A percentile compares a stretch with the other conserved stretches of the same genome.
These are phyloP conservation scores for Yamadazyma pseudoaaseri DNA, from an alignment of 1,139 yeast species.

Conservation along the genomic window DNA sequence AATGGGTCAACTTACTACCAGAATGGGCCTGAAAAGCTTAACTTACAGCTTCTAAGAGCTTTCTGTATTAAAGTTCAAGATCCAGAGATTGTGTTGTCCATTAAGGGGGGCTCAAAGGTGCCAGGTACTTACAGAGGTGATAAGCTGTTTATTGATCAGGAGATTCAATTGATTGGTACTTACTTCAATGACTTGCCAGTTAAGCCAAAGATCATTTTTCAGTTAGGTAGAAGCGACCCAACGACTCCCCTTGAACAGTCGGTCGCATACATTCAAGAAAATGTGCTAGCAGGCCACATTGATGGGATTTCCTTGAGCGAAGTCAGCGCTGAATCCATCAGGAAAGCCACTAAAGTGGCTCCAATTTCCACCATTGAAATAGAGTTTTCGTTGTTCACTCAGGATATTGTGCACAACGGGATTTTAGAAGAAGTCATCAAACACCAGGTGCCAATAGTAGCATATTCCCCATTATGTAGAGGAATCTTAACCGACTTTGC, in stretches of 20 bases:
- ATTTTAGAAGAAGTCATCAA: conserved; percentile 51
- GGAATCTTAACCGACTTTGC: conserved; percentile 68
- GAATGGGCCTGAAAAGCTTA: conserved; percentile 46
- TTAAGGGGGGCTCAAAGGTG: conserved; percentile 55
- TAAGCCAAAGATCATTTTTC: conserved; percentile 54
- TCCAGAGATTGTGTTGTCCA: conserved; percentile 45
- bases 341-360: conserved; percentile 46
- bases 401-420: conserved; percentile 60
- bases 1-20: conserved; percentile 77
- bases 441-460: conserved; percentile 60
- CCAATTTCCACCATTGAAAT: conserved; percentile 71
- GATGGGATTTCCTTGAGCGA: conserved; percentile 74
- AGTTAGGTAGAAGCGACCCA: conserved; percentile 66
- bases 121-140: conserved; percentile 49
- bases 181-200: conserved; percentile 32
- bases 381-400: conserved; percentile 69
- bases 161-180: conserved; percentile 50
- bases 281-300: conserved; percentile 53
- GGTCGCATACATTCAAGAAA: conserved; percentile 48
- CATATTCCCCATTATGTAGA: conserved; percentile 82
- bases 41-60: conserved; percentile 46
- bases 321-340: conserved; percentile 58
- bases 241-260: conserved; percentile 49
- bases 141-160: conserved; percentile 42
- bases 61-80: conserved; percentile 54